Conservation (phyloP, 371 early-diverging fungal genomes). For the Apophysomyces elegans region DNA sequence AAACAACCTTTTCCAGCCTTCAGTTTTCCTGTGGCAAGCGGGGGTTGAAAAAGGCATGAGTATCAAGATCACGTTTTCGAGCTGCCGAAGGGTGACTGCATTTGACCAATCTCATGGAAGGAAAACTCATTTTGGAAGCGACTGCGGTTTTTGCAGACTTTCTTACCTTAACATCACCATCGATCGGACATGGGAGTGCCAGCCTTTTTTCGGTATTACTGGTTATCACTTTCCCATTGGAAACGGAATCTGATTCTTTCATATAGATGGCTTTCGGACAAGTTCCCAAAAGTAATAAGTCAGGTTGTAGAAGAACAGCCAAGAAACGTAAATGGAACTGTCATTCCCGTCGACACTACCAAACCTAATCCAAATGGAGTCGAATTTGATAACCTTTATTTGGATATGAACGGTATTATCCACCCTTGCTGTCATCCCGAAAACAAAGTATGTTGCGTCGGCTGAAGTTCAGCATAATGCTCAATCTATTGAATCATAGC, state of each 20-base stretch:
- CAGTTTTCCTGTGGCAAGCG: too few species aligned
- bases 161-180: not conserved
- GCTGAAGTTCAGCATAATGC: not conserved
- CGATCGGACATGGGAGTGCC: slow-evolving; percentile 76
- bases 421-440: slow-evolving; percentile 98
- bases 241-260: not conserved
- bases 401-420: slow-evolving; percentile 99
- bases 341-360: slow-evolving; percentile 85
- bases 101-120: too few species aligned
- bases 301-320: slow-evolving; percentile 81
- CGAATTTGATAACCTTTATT: slow-evolving; percentile 96
- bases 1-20: too few species aligned
- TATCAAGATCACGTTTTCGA: too few species aligned
- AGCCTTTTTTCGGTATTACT: slow-evolving; percentile 69
- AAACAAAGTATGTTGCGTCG: slow-evolving; percentile 64
- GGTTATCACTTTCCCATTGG: not conserved
- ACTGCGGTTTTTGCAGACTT: too few species aligned
- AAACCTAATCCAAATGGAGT: slow-evolving; percentile 93
- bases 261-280: slow-evolving; percentile 87
- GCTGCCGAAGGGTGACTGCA: too few species aligned
- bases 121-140: too few species aligned
- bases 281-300: slow-evolving; percentile 92
- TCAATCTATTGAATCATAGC: slow-evolving; percentile 42
- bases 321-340: slow-evolving; percentile 68
- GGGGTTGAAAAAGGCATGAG: too few species aligned